phyloP scores from a whole-genome alignment of 1,284 basidiomycete genomes.

The Thecaphora thlaspeos region DNA sequence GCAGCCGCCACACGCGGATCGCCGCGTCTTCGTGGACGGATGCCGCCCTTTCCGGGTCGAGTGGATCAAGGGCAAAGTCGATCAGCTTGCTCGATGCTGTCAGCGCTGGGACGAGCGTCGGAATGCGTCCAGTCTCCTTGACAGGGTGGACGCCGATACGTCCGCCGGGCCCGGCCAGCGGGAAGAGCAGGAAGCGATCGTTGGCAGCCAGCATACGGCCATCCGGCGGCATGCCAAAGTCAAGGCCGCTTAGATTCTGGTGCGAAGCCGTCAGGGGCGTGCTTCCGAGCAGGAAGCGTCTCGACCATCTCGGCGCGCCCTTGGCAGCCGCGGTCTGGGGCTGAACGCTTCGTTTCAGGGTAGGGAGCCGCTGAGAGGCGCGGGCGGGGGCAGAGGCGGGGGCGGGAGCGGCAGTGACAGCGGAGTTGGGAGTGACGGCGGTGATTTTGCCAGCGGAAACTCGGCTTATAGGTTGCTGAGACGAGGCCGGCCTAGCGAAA shows the following conservation, averaged over 20 bases:
- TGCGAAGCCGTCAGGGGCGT: constrained; percentile 3
- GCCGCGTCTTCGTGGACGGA: background rate
- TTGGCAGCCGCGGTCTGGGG: background rate
- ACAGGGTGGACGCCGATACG: constrained; percentile 4
- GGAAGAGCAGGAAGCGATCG: constrained; percentile 4
- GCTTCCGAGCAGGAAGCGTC: constrained; percentile 3
- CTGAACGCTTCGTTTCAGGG: background rate
- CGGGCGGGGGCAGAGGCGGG: no score
- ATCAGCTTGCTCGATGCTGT: background rate
- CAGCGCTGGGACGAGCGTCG: constrained; percentile 1
- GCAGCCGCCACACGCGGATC: background rate
- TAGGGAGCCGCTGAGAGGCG: background rate
- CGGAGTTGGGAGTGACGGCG: no score
- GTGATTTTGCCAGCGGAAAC: no score
- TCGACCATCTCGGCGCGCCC: background rate
- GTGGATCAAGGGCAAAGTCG: constrained; percentile 5
- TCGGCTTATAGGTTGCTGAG: no score
- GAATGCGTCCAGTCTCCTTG: constrained; percentile 2
- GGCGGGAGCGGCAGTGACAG: no score
- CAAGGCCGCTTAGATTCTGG: constrained; percentile 3
- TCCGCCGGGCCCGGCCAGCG: constrained; percentile 6
- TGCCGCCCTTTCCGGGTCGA: background rate
- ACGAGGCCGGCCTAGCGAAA: no score
- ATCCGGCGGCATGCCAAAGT: constrained; percentile 2
- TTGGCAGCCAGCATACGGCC: constrained; percentile 1